These are phyloP conservation scores for Verticillium tricorpus DNA, from an alignment of 2,329 filamentous ascomycete species.

Conservation along the genomic window DNA sequence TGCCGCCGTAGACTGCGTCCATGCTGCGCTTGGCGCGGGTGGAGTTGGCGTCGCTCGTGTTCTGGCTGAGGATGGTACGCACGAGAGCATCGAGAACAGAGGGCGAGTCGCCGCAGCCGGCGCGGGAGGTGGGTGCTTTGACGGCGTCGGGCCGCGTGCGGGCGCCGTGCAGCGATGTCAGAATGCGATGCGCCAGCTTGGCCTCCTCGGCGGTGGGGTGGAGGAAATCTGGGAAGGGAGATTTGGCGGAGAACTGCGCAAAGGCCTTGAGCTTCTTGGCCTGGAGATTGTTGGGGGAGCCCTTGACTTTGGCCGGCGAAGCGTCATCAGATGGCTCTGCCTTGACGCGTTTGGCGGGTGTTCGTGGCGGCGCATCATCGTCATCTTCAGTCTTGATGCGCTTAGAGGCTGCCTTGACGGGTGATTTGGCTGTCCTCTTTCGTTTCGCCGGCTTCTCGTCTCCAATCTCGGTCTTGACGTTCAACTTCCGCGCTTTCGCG, in stretches of 20 bases:
- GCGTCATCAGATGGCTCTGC: not conserved
- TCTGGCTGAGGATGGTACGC: constrained; percentile 48
- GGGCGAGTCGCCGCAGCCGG: constrained; percentile 54
- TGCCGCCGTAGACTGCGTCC: constrained; percentile 37
- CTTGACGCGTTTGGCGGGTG: constrained; percentile 5
- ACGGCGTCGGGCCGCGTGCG: constrained; percentile 56
- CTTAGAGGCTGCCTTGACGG: constrained; percentile 4
- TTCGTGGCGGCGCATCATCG: not conserved
- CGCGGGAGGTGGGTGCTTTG: constrained; percentile 56
- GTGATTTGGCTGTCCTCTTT: constrained; percentile 3
- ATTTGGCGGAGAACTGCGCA: constrained; percentile 30
- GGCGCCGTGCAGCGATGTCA: constrained; percentile 61
- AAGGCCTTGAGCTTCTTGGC: constrained; percentile 40
- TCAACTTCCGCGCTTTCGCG: not conserved
- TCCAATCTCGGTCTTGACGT: not conserved
- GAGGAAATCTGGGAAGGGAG: constrained; percentile 64
- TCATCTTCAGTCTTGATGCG: constrained; percentile 13
- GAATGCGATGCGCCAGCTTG: constrained; percentile 59
- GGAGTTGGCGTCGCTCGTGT: constrained; percentile 50
- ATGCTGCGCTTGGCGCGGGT: constrained; percentile 52
- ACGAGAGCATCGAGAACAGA: constrained; percentile 49
- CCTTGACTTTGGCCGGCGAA: constrained; percentile 7
- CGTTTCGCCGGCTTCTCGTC: constrained; percentile 4
- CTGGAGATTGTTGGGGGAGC: constrained; percentile 22
- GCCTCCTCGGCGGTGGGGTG: constrained; percentile 66